These are phyloP conservation scores for Trichaptum fuscoviolaceum DNA, from an alignment of 768 basidiomycete genomes.

Conservation along the genomic window DNA sequence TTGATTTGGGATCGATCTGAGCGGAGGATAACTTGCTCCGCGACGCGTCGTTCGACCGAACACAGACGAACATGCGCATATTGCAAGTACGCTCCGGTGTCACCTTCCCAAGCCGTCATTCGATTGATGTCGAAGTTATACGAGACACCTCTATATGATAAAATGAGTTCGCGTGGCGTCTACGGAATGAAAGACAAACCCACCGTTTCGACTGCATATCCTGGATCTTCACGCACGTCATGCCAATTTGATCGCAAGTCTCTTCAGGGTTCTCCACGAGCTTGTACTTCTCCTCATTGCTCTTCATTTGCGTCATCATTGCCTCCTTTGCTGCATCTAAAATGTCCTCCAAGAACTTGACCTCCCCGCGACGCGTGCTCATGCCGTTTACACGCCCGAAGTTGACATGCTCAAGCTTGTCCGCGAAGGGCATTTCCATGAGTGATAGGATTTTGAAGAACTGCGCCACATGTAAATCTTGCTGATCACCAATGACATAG, in stretches of 20 bases:
- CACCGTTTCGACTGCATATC: constrained; percentile 37
- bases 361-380: constrained; percentile 36
- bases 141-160: constrained; percentile 18
- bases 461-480: constrained; percentile 38
- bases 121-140: constrained; percentile 43
- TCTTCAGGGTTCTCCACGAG: constrained; percentile 39
- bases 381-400: constrained; percentile 39
- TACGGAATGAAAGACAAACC: constrained; percentile 13
- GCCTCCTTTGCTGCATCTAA: constrained; percentile 33
- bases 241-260: constrained; percentile 37
- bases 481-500: constrained; percentile 34
- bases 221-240: constrained; percentile 47
- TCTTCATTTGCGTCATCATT: constrained; percentile 46
- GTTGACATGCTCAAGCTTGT: constrained; percentile 37
- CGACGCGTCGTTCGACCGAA: constrained; percentile 45
- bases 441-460: constrained; percentile 43
- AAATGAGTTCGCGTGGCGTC: neutral
- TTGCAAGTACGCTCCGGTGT: constrained; percentile 45
- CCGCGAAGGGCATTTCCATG: constrained; percentile 40
- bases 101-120: constrained; percentile 49
- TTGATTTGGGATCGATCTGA: constrained; percentile 29
- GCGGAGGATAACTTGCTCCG: constrained; percentile 26
- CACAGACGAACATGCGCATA: constrained; percentile 49
- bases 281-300: constrained; percentile 42
- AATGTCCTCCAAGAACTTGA: constrained; percentile 44